These are phyloP conservation scores for Globisporangium okanoganense DNA, from an alignment of 352 stramenopile species.

Conservation along the genomic window DNA sequence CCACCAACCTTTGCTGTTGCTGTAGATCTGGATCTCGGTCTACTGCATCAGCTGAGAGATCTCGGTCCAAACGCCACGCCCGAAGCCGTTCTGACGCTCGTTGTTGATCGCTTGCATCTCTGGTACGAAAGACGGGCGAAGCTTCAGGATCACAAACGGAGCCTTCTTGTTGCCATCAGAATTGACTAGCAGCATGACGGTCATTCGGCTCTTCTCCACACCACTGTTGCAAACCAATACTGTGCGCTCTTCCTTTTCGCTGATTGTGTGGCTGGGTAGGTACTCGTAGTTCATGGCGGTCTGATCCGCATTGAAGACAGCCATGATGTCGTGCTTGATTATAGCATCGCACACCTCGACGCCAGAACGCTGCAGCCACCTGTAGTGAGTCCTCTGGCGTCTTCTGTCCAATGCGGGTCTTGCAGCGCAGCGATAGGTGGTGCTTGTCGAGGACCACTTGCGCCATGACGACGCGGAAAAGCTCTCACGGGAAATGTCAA, in stretches of 20 bases:
- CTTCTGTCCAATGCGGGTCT: background rate
- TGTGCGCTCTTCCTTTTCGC: conserved; percentile 8
- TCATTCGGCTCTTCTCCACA: conserved; percentile 19
- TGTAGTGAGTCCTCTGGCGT: background rate
- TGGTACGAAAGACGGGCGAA: conserved; percentile 6
- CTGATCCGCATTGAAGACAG: conserved; percentile 22
- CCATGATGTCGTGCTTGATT: conserved; percentile 4
- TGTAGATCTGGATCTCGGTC: conserved; percentile 15
- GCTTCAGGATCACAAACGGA: conserved; percentile 22
- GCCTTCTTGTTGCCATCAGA: conserved; percentile 12
- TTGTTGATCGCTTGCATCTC: conserved; percentile 15
- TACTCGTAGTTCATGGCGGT: conserved; percentile 27
- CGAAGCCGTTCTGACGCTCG: conserved; percentile 22
- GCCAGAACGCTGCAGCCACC: background rate
- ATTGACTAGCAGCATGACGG: conserved; percentile 15
- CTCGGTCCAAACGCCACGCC: conserved; percentile 16
- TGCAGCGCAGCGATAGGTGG: background rate
- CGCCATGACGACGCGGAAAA: background rate
- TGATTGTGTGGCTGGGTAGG: conserved; percentile 19
- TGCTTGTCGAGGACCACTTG: background rate
- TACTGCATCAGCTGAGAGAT: conserved; percentile 14
- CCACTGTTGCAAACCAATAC: conserved; percentile 21
- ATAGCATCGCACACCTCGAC: background rate
- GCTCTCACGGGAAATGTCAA: background rate
- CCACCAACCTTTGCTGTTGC: conserved; percentile 22